Base-by-base conservation (phyloP, 345 rosid species). In the Lepidium sativum region DNA sequence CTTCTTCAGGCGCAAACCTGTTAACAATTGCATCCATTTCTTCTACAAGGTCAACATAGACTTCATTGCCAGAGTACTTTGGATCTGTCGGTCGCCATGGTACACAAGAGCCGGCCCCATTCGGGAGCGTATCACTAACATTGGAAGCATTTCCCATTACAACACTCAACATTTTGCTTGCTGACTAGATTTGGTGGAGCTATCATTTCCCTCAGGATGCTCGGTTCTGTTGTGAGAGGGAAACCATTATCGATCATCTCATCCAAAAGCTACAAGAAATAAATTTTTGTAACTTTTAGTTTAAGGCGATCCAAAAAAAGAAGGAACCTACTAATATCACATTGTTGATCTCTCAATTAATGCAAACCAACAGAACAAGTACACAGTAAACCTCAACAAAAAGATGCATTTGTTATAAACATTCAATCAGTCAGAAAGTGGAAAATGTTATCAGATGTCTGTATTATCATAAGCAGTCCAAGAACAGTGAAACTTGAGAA, bases 191-290 rank as follows among this genome's bases (percentile, higher is more conserved):
- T 88, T 4, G 97, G 96, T 27, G 92, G 95, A 70, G 96, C 88
- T 66, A 94, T 94, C 97, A 94, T 91, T 83, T 91, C 97, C 47
- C 88, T 85, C 11, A 94, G 73, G 67, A 91, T 86, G 70, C 85
- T 91, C 20, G 87, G 89, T 79, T 94, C 99, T 45, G 97, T 91
- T 15, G 97, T 88, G 63, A 94, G 90, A 29, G 99, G 99, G 80
- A 85, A 91, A 63, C 97, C 97, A 70, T 94, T 94, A 74, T 88
- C 95, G 71, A 94, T 91, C 99, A 94, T 94, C 88, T 94, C 97
- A 73, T 94, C 97, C 78, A 89, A 67, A 60, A 89, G 94, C 97
- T 92, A 88, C 84, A 80, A 72, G 32, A 45, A 50, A 44, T 18
- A 69, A 60, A 40, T 9, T 35, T 54, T 33, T 20, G 10, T 14